Conservation (phyloP, 2,329 filamentous ascomycete genomes). For the Colletotrichum sp. region DNA sequence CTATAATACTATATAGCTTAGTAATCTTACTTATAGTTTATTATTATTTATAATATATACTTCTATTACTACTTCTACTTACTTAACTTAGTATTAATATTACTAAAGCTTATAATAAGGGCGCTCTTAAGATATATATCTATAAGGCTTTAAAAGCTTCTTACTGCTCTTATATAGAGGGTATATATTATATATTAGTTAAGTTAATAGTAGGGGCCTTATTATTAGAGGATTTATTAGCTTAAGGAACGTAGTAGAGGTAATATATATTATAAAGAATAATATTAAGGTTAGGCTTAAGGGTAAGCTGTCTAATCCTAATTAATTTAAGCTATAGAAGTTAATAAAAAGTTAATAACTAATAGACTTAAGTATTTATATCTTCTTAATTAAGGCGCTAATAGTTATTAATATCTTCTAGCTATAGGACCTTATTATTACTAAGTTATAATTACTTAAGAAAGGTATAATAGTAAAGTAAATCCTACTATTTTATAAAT, state of each 20-base stretch:
- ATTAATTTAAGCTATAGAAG: neutral
- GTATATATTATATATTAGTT: neutral
- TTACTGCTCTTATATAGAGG: neutral
- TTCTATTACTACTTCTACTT: fast-evolving
- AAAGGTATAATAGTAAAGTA: too few species aligned
- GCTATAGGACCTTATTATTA: fast-evolving
- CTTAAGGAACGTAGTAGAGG: fast-evolving
- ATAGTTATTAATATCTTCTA: too few species aligned
- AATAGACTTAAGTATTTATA: too few species aligned
- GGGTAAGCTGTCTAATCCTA: neutral
- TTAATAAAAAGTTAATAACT: too few species aligned
- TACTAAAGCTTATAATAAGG: neutral
- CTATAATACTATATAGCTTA: neutral
- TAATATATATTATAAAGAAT: neutral
- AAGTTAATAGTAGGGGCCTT: neutral
- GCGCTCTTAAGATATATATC: neutral
- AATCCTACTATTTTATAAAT: fast-evolving
- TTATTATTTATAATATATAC: neutral
- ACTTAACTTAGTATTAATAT: neutral
- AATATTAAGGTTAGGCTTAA: neutral
- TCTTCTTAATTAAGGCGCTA: fast-evolving
- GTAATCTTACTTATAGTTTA: neutral
- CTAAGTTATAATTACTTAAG: too few species aligned
- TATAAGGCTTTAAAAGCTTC: neutral
- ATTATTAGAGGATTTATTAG: too few species aligned